Base-by-base conservation (phyloP, 2,329 filamentous ascomycete species). In the Byssochlamys sp. region DNA sequence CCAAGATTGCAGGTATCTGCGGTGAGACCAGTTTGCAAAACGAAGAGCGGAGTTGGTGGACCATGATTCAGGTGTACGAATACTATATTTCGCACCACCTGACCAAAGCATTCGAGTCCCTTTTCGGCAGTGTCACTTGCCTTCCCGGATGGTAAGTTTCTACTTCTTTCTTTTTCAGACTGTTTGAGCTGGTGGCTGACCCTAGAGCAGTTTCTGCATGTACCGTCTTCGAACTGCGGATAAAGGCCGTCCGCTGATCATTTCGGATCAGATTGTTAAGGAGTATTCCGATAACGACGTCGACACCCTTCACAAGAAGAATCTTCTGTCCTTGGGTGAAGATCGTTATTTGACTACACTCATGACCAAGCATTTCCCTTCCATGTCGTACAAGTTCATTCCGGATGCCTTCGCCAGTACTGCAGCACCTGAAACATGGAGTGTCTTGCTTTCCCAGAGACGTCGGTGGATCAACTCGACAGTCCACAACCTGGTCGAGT, bases 381-480 rank as follows among this genome's bases (percentile, higher is more conserved):
- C 79, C 64, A 96, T 96, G 91, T 88, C 89, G 0, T 97, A 90
- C 81, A 99, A 97, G 75, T 99, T 97, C 72, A 83, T 96, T 55
- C 84, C 91, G 0, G 90, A 96, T 74, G 94, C 94, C 6, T 94
- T 91, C 73, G 95, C 91, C 64, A 87, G 89, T 68, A 99, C 94
- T 1, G 92, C 92, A 50, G 94, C 94, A 0, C 94, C 94, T 1
- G 91, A 97, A 68, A 89, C 88, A 26, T 99, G 91, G 90, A 89
- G 86, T 68, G 90, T 99, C 66, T 77, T 99, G 65, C 80, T 99
- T 31, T 99, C 94, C n/a, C 94, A 99, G 73, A 87, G 94, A 81
- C 91, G 94, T 79, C 88, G 94, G 72, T 99, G 94, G 94, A 99
- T 99, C 74, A 99, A 99, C 77, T 97, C 94, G 1, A 99, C 94